A percentile compares a stretch with the other conserved stretches of the same genome.
These are phyloP conservation scores for Penicillium bovifimosum DNA, from an alignment of 495 filamentous ascomycete genomes.

Conservation along the genomic window DNA sequence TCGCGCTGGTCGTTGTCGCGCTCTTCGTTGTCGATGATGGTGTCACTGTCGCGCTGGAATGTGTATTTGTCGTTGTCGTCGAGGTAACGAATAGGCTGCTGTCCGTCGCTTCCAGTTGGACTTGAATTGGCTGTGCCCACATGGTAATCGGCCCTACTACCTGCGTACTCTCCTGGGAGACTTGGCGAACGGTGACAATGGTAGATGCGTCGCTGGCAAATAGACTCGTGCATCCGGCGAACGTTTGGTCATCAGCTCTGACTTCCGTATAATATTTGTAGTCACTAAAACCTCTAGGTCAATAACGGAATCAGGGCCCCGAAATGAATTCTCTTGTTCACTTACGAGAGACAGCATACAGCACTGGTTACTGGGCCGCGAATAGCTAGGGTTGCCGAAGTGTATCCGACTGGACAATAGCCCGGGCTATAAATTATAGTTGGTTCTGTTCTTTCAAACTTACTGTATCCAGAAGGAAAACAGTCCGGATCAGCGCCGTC, in stretches of 20 bases:
- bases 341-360: conserved; percentile 18
- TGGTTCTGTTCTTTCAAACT: not conserved
- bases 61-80: not conserved
- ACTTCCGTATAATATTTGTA: not conserved
- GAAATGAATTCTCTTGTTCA: not conserved
- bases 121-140: conserved; percentile 22
- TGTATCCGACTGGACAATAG: conserved; percentile 18
- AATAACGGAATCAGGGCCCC: not conserved
- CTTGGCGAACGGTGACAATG: conserved; percentile 8
- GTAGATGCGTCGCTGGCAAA: not conserved
- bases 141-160: conserved; percentile 20
- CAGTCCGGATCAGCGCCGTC: conserved; percentile 4
- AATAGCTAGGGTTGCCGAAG: conserved; percentile 11
- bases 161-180: conserved; percentile 1
- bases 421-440: conserved; percentile 14
- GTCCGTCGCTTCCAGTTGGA: conserved; percentile 7
- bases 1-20: not conserved
- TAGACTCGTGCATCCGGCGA: conserved; percentile 5
- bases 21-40: not conserved
- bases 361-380: conserved; percentile 9
- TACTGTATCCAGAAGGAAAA: conserved; percentile 12
- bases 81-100: conserved; percentile 7
- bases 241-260: not conserved
- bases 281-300: not conserved
- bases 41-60: not conserved